These are phyloP conservation scores for Hysterium pulicare DNA, from an alignment of 2,329 filamentous ascomycete species.

Conservation along the genomic window DNA sequence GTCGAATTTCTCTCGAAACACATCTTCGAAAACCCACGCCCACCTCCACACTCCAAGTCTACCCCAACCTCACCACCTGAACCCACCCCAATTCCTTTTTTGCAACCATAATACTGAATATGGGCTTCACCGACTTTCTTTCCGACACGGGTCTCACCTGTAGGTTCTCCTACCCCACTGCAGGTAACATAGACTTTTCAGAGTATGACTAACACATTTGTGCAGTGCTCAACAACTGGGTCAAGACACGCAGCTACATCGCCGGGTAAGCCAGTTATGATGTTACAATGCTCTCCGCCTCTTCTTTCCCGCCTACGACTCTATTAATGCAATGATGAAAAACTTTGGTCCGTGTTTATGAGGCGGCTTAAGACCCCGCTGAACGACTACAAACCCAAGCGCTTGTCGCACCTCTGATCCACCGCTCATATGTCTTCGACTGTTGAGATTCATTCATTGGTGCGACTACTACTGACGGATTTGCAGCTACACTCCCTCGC, in stretches of 20 bases:
- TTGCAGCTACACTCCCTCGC: slow-evolving; percentile 65
- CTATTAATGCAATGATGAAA: slow-evolving; percentile 71
- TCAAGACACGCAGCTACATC: slow-evolving; percentile 75
- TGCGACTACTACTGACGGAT: slow-evolving; percentile 23
- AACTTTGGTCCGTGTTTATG: slow-evolving; percentile 94
- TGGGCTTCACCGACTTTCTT: slow-evolving; percentile 69
- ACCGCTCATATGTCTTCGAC: too few species aligned
- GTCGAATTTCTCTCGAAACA: neutral
- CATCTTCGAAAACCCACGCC: neutral
- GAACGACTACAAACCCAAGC: slow-evolving; percentile 74
- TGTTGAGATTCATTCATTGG: too few species aligned
- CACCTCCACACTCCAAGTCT: slow-evolving; percentile 1
- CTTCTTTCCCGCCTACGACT: too few species aligned
- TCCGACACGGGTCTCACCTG: slow-evolving; percentile 62
- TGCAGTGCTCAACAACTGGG: slow-evolving; percentile 67
- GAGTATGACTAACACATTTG: slow-evolving; percentile 10
- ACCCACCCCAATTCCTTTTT: slow-evolving; percentile 4
- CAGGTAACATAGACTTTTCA: slow-evolving; percentile 1
- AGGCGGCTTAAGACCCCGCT: slow-evolving; percentile 89
- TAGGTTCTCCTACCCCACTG: slow-evolving; percentile 37
- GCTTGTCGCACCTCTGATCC: slow-evolving; percentile 74
- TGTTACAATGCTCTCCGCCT: too few species aligned
- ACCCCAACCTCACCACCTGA: too few species aligned
- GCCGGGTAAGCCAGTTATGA: slow-evolving; percentile 82
- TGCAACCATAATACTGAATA: slow-evolving; percentile 39